Evolutionary conservation across 441 rosid species (phyloP).

Genomic region (Adansonia madagascariensis): DNA sequence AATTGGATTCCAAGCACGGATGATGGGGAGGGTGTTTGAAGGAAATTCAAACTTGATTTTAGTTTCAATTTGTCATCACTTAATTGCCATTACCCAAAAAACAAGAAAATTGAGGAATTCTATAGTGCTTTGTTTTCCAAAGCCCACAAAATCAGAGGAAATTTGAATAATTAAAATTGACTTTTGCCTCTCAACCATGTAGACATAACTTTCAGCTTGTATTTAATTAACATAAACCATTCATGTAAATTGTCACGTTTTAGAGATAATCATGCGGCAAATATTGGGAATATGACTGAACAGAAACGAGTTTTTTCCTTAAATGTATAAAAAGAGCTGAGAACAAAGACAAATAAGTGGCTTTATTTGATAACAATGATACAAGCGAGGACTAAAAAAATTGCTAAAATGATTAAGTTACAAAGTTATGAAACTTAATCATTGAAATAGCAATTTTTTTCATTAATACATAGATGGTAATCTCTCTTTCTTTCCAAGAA

Average conservation of each 20-base stretch:
- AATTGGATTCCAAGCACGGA: neutral
- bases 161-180: slow-evolving; percentile 39
- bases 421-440: neutral
- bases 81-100: slow-evolving; percentile 39
- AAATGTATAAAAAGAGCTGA: neutral
- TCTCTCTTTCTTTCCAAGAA: neutral
- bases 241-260: neutral
- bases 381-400: too few relatives aligned
- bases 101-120: slow-evolving; percentile 53
- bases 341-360: neutral
- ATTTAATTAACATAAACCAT: slow-evolving; percentile 6
- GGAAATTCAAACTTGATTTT: slow-evolving; percentile 13
- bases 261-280: neutral
- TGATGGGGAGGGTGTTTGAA: neutral
- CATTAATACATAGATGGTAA: neutral
- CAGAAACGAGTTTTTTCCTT: neutral
- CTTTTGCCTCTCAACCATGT: neutral
- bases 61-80: slow-evolving; percentile 4
- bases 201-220: neutral
- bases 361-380: too few relatives aligned
- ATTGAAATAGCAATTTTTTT: too few relatives aligned
- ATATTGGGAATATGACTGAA: neutral
- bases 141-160: slow-evolving; percentile 40
- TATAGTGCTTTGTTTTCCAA: slow-evolving; percentile 43
- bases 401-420: neutral